Percentiles rank a stretch among this genome's conserved stretches.
These are phyloP conservation scores for Dactylorhiza incarnata DNA, from an alignment of 106 monocot genomes.

Conservation along the genomic window DNA sequence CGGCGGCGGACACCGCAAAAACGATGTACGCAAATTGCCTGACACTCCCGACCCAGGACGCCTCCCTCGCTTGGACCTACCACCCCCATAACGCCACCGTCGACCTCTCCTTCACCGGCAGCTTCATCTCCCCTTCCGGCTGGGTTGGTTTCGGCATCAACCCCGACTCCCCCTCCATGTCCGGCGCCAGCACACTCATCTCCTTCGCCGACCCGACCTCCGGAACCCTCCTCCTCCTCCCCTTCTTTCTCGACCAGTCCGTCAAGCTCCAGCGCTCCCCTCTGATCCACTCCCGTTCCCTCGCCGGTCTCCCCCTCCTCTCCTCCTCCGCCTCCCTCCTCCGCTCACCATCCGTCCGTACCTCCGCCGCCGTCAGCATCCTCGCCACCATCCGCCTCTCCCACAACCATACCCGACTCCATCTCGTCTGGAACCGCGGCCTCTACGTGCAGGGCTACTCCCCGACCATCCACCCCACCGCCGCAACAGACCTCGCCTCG, in stretches of 20 bases:
- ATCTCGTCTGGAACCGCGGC: conserved; percentile 89
- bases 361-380: conserved; percentile 36
- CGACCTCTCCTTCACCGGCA: conserved; percentile 48
- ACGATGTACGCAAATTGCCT: conserved; percentile 48
- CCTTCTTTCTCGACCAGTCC: conserved; percentile 63
- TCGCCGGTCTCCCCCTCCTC: conserved; percentile 41
- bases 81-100: conserved; percentile 61
- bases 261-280: conserved; percentile 70
- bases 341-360: neutral
- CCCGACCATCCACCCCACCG: conserved; percentile 73
- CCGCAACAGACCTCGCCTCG: conserved; percentile 51
- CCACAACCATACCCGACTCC: conserved; percentile 46
- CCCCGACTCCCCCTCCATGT: conserved; percentile 53
- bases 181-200: conserved; percentile 48
- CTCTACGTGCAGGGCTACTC: conserved; percentile 85
- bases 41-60: conserved; percentile 50
- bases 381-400: conserved; percentile 43
- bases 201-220: conserved; percentile 65
- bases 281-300: conserved; percentile 47
- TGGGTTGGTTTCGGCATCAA: conserved; percentile 86
- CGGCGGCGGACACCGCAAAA: conserved; percentile 22
- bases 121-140: conserved; percentile 72
- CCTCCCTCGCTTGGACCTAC: conserved; percentile 72
- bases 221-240: conserved; percentile 46
- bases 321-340: conserved; percentile 25